Conservation (phyloP, 768 basidiomycete species). For the Boletellus ananas region DNA sequence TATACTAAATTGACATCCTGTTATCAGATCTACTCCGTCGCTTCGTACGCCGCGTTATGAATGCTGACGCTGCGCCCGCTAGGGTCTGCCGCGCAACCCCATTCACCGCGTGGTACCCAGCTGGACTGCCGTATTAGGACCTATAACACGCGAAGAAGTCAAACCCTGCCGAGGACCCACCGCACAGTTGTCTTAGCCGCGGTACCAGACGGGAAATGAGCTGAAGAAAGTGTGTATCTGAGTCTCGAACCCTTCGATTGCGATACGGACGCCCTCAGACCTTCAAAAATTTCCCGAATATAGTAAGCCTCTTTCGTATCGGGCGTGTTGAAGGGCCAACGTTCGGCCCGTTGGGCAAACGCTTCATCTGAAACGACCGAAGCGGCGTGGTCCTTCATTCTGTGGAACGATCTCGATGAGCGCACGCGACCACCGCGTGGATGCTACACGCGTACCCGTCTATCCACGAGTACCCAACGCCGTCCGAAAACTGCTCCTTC, state of each 20-base stretch:
- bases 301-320: constrained; percentile 97
- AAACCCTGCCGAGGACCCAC: constrained; percentile 38
- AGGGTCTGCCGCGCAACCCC: constrained; percentile 94
- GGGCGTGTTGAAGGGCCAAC: constrained; percentile 78
- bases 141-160: constrained; percentile 2
- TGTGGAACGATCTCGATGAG: constrained; percentile 26
- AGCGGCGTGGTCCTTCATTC: constrained; percentile 88
- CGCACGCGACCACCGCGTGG: not conserved
- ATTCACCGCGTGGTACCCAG: constrained; percentile 94
- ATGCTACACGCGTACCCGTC: constrained; percentile 63
- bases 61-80: constrained; percentile 94
- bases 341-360: constrained; percentile 65
- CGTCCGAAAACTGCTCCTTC: constrained; percentile 99
- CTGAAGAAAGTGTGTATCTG: constrained; percentile 33
- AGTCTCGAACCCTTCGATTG: constrained; percentile 1
- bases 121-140: constrained; percentile 35
- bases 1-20: constrained; percentile 16
- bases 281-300: constrained; percentile 89
- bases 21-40: constrained; percentile 12
- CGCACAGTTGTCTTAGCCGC: constrained; percentile 91
- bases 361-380: constrained; percentile 74
- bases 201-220: constrained; percentile 77
- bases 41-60: constrained; percentile 84
- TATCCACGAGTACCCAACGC: constrained; percentile 98
- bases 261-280: constrained; percentile 31